A percentile compares a stretch with the other conserved stretches of the same genome.
These are phyloP conservation scores for Scheffersomyces lignicola DNA, from an alignment of 1,139 yeast species.

Conservation along the genomic window DNA sequence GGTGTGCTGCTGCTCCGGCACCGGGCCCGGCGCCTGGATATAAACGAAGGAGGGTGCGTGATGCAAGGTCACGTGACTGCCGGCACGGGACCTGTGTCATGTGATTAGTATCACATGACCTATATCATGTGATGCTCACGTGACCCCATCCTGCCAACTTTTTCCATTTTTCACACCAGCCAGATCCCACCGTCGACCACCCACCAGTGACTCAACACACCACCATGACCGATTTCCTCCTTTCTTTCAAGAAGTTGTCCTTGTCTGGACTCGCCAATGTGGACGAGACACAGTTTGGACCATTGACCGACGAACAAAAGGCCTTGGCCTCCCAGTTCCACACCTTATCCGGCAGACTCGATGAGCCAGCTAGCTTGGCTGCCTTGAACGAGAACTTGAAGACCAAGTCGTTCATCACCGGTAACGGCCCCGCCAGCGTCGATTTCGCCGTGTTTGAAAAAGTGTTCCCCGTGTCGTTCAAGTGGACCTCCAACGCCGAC, in stretches of 20 bases:
- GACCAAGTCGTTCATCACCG: constrained; percentile 67
- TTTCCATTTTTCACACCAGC: too few relatives aligned
- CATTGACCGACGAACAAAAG: constrained; percentile 48
- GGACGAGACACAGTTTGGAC: constrained; percentile 31
- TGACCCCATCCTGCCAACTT: too few relatives aligned
- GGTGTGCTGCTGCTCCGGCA: too few relatives aligned
- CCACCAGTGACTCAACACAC: too few relatives aligned
- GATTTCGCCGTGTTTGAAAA: constrained; percentile 71
- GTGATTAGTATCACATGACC: too few relatives aligned
- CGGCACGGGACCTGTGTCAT: too few relatives aligned
- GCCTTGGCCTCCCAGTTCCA: constrained; percentile 85
- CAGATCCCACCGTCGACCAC: too few relatives aligned
- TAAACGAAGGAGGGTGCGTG: too few relatives aligned
- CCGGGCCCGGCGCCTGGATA: too few relatives aligned
- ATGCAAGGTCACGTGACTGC: too few relatives aligned
- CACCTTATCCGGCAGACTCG: constrained; percentile 62
- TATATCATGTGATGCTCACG: too few relatives aligned
- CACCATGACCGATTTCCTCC: constrained; percentile 44
- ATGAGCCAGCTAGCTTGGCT: constrained; percentile 53
- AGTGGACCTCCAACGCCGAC: constrained; percentile 57
- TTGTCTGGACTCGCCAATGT: constrained; percentile 32
- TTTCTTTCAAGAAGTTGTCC: constrained; percentile 41
- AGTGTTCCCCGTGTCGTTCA: constrained; percentile 58
- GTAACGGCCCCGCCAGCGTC: constrained; percentile 60
- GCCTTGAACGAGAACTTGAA: constrained; percentile 71